phyloP scores from a whole-genome alignment of 495 filamentous ascomycete species.

The Penicillium crystallinum region DNA sequence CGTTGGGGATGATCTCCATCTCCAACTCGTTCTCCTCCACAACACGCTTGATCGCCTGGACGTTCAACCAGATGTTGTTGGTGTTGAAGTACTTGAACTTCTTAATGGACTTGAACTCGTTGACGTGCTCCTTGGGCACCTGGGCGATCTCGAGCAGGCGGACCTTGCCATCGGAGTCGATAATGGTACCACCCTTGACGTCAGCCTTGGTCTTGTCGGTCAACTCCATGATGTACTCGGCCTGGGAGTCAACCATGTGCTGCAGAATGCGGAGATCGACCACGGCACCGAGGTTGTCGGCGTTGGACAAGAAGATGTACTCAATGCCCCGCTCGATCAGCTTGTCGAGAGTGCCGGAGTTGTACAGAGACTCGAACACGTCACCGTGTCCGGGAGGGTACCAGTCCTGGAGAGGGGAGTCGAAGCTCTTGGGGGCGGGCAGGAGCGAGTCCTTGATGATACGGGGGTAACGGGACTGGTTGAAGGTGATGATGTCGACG shows the following conservation, averaged over 20 bases:
- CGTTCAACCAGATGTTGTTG: conserved; percentile 99
- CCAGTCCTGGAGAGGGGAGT: conserved; percentile 92
- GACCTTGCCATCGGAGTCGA: conserved; percentile 95
- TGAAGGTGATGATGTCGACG: conserved; percentile 99
- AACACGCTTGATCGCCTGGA: conserved; percentile 95
- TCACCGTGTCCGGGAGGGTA: conserved; percentile 99
- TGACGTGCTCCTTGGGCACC: conserved; percentile 99
- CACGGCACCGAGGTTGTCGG: conserved; percentile 96
- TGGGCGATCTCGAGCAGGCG: conserved; percentile 98
- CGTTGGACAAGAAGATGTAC: conserved; percentile 98
- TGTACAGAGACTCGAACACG: conserved; percentile 99
- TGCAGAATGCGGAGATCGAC: conserved; percentile 96
- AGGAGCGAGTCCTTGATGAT: conserved; percentile 97
- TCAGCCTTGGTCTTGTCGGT: conserved; percentile 99
- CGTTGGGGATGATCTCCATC: conserved; percentile 99
- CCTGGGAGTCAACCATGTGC: conserved; percentile 94
- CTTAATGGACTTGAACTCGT: conserved; percentile 99
- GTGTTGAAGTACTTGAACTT: conserved; percentile 99
- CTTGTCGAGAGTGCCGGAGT: conserved; percentile 96
- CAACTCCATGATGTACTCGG: conserved; percentile 99
- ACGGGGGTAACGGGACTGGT: conserved; percentile 97
- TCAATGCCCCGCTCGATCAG: conserved; percentile 91
- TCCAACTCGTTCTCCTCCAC: conserved; percentile 97
- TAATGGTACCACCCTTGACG: conserved; percentile 99
- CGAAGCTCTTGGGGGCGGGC: conserved; percentile 83